Conservation (phyloP, 176 grass and related monocot genomes). For the Lolium rigidum region DNA sequence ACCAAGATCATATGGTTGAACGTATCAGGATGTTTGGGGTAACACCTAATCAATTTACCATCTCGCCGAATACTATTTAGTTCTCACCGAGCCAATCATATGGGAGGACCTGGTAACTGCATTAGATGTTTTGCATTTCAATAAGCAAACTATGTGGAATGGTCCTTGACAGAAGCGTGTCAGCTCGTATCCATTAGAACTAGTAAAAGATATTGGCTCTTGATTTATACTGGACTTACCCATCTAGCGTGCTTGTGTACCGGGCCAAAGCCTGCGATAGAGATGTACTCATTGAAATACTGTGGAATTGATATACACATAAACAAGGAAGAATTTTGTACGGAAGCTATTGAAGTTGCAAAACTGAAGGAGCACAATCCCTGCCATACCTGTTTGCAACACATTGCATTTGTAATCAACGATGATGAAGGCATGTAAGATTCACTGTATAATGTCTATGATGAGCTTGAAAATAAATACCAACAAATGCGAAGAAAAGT, state of each 20-base stretch:
- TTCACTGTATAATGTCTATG: not conserved
- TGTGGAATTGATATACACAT: constrained; percentile 91
- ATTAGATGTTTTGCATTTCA: not conserved
- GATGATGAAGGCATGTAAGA: not conserved
- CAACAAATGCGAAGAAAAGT: constrained; percentile 57
- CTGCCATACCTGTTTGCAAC: constrained; percentile 70
- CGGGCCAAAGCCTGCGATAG: constrained; percentile 78
- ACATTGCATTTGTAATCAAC: constrained; percentile 7
- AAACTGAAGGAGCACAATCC: constrained; percentile 79
- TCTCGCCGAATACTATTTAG: not conserved
- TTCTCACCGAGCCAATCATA: not conserved
- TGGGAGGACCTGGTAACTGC: not conserved
- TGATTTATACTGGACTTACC: constrained; percentile 56
- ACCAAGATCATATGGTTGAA: not conserved
- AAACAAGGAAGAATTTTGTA: constrained; percentile 86
- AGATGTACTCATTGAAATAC: constrained; percentile 93
- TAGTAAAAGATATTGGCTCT: constrained; percentile 1
- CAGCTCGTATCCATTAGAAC: not conserved
- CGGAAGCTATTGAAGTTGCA: constrained; percentile 93
- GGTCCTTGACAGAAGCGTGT: not conserved
- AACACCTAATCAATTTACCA: not conserved
- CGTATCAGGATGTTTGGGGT: not conserved
- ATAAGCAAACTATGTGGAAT: not conserved
- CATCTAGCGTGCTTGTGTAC: constrained; percentile 84
- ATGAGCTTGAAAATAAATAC: constrained; percentile 36